Percentiles rank a stretch among this genome's conserved stretches.
These are phyloP conservation scores for Plasmodium cynomolgi DNA, from an alignment of 169 alveolate species.

Conservation along the genomic window DNA sequence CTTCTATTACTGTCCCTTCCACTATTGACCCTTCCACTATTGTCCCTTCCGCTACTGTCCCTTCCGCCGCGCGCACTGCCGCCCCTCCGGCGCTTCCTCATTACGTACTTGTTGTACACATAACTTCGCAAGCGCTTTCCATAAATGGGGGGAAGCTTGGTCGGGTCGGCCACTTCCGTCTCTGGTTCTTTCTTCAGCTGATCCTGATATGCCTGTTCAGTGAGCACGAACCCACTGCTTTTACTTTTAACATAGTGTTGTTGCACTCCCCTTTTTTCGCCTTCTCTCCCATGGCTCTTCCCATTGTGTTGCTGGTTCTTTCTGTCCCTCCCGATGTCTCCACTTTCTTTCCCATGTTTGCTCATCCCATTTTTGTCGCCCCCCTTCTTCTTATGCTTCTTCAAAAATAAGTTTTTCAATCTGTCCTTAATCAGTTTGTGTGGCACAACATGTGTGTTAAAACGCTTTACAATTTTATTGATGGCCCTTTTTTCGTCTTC, in stretches of 20 bases:
- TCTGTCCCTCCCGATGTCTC: not conserved
- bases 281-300: not conserved
- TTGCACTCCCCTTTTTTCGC: not conserved
- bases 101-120: conserved; percentile 33
- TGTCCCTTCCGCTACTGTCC: not conserved
- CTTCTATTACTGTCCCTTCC: too few relatives aligned
- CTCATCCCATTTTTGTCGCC: not conserved
- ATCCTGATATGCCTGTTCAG: conserved; percentile 39
- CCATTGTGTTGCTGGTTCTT: not conserved
- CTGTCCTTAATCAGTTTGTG: conserved; percentile 59
- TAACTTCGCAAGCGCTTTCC: conserved; percentile 31
- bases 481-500: conserved; percentile 26
- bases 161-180: conserved; percentile 59
- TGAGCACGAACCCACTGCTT: conserved; percentile 18
- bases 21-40: not conserved
- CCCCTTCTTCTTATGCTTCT: not conserved
- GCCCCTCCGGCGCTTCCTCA: not conserved
- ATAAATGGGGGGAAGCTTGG: conserved; percentile 48
- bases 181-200: conserved; percentile 65
- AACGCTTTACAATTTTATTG: conserved; percentile 27
- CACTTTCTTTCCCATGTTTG: not conserved
- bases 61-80: not conserved
- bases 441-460: conserved; percentile 26
- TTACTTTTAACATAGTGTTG: not conserved
- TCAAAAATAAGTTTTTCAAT: conserved; percentile 25